These are phyloP conservation scores for Bauhinia variegata DNA, from an alignment of 306 rosid genomes.

Conservation along the genomic window DNA sequence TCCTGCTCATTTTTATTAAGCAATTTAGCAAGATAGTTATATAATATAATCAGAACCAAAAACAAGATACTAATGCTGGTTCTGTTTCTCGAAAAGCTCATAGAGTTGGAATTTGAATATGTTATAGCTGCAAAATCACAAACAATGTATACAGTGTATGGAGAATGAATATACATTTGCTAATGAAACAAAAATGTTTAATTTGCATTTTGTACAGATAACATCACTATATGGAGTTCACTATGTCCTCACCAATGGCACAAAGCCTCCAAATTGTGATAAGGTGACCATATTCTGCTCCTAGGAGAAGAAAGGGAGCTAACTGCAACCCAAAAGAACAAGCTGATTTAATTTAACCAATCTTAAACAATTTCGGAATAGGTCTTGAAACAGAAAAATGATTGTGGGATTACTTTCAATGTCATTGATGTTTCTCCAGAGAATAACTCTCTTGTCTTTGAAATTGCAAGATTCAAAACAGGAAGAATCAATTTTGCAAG, in stretches of 20 bases:
- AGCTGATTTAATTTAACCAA: slow-evolving; percentile 16
- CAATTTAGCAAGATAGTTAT: slow-evolving; percentile 21
- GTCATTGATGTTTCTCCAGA: slow-evolving; percentile 91
- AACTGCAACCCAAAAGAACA: slow-evolving; percentile 51
- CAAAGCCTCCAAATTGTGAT: slow-evolving; percentile 78
- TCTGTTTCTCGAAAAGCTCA: not conserved
- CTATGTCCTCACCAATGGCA: slow-evolving; percentile 61
- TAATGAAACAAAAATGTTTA: too few species aligned
- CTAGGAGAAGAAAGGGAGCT: slow-evolving; percentile 76
- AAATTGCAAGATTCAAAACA: slow-evolving; percentile 63
- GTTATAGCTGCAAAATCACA: too few species aligned
- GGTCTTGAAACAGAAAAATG: slow-evolving; percentile 11
- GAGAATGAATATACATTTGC: too few species aligned
- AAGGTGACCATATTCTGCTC: slow-evolving; percentile 83
- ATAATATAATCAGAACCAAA: not conserved
- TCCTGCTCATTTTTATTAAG: slow-evolving; percentile 46
- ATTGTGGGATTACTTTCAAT: slow-evolving; percentile 62
- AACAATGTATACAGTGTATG: too few species aligned
- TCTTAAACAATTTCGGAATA: slow-evolving; percentile 21
- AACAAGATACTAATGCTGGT: not conserved
- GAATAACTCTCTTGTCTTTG: slow-evolving; percentile 61
- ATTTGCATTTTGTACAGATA: too few species aligned
- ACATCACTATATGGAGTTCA: not conserved
- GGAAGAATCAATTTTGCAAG: slow-evolving; percentile 69
- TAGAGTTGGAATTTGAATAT: too few species aligned